Conservation (phyloP, 352 stramenopile genomes). For the Globisporangium abappressorium region DNA sequence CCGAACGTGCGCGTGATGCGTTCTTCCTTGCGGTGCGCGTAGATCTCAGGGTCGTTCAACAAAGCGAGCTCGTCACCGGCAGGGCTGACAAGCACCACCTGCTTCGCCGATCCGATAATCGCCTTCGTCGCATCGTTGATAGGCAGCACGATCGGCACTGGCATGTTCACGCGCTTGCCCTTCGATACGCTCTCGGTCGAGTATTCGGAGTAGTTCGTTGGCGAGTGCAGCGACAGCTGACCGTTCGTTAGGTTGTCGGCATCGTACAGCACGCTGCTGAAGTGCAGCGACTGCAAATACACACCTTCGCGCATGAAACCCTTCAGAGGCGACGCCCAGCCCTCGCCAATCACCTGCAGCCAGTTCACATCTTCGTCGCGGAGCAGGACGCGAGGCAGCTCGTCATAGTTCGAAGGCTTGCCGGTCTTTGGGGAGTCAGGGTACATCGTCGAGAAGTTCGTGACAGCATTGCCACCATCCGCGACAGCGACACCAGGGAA, state of each 20-base stretch:
- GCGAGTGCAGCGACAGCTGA: constrained; percentile 67
- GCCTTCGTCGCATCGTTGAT: constrained; percentile 93
- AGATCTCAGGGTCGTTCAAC: constrained; percentile 94
- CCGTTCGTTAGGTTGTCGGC: constrained; percentile 94
- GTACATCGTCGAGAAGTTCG: constrained; percentile 57
- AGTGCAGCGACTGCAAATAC: constrained; percentile 96
- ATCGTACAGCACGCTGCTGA: constrained; percentile 96
- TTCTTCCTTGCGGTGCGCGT: constrained; percentile 97
- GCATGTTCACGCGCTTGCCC: constrained; percentile 92
- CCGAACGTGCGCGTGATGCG: constrained; percentile 97
- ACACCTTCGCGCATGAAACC: constrained; percentile 98
- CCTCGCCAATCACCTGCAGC: constrained; percentile 97
- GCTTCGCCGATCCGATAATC: constrained; percentile 70
- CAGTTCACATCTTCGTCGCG: constrained; percentile 98
- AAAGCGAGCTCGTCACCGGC: constrained; percentile 93
- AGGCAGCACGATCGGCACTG: constrained; percentile 96
- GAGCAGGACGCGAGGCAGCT: constrained; percentile 91
- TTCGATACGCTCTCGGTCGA: constrained; percentile 75
- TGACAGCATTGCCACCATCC: constrained; percentile 81
- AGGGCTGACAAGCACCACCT: constrained; percentile 93
- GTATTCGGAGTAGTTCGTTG: constrained; percentile 94
- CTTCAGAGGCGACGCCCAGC: constrained; percentile 94
- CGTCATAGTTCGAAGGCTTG: constrained; percentile 34
- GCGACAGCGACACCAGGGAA: constrained; percentile 83
- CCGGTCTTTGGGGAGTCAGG: constrained; percentile 36